Evolutionary conservation across 176 grass and related monocot species (phyloP).

Genomic region (Carex kokanica): DNA sequence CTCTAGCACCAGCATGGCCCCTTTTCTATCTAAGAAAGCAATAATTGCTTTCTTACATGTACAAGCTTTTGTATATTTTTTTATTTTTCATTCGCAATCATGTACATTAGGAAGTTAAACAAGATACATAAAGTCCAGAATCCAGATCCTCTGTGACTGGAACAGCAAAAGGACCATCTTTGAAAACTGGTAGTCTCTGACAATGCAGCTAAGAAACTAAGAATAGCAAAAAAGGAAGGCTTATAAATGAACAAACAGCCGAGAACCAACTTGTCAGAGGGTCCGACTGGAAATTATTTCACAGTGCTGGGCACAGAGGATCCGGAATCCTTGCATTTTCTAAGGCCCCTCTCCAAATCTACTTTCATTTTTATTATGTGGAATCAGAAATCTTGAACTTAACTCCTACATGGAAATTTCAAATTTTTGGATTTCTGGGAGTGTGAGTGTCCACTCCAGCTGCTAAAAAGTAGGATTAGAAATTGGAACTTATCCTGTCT

Average conservation of each 20-base stretch:
- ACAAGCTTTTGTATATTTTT: background rate
- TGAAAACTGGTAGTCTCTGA: background rate
- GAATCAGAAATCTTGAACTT: background rate
- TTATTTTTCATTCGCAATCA: background rate
- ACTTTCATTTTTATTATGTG: background rate
- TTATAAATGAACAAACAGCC: background rate
- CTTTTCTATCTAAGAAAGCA: background rate
- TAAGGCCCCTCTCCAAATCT: background rate
- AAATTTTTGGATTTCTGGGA: background rate
- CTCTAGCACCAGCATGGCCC: background rate
- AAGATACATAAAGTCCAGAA: background rate
- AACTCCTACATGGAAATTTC: background rate
- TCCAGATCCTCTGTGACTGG: background rate
- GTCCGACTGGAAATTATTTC: background rate
- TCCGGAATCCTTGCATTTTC: background rate
- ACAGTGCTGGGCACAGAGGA: background rate
- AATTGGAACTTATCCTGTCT: background rate
- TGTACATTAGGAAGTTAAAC: background rate
- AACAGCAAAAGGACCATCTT: background rate
- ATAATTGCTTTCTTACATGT: background rate
- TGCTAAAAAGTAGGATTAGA: background rate
- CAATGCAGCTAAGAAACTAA: background rate
- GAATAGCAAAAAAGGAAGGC: background rate
- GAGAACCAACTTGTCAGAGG: background rate
- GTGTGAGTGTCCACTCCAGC: background rate